phyloP scores from a whole-genome alignment of 768 basidiomycete genomes.

The Leucocoprinus sp. region DNA sequence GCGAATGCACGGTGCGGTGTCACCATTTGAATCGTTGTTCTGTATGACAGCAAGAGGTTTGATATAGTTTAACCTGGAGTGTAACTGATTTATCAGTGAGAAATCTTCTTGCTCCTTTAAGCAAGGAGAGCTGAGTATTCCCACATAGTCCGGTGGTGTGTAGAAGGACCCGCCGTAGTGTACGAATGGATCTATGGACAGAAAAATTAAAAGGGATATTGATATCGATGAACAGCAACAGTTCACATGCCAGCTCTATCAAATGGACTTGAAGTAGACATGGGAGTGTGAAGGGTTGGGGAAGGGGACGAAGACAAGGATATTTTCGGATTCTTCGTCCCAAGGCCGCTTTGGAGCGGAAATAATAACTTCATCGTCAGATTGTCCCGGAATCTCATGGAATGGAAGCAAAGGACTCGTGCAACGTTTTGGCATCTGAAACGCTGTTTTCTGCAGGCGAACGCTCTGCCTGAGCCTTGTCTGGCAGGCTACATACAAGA shows the following conservation, averaged over 20 bases:
- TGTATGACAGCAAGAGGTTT: neutral
- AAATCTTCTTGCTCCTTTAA: neutral
- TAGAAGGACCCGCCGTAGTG: neutral
- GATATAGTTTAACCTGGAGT: neutral
- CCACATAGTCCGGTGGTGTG: neutral
- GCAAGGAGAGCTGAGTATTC: neutral
- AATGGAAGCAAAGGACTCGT: constrained; percentile 6
- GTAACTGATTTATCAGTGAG: neutral
- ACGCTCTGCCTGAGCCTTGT: neutral
- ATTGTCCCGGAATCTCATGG: neutral
- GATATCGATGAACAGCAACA: neutral
- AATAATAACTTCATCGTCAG: neutral
- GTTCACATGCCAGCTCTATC: neutral
- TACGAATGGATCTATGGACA: neutral
- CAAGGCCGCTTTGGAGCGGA: neutral
- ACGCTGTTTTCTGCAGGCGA: neutral
- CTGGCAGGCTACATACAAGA: neutral
- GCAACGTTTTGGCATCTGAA: constrained; percentile 2
- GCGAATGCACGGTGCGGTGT: neutral
- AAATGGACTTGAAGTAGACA: constrained; percentile 2
- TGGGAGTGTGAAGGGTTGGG: constrained; percentile 3
- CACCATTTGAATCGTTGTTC: neutral
- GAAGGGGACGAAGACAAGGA: constrained; percentile 2
- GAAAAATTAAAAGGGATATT: neutral
- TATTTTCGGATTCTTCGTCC: neutral